These are phyloP conservation scores for Eustoma russellianum DNA, from an alignment of 257 asterid species.

Conservation along the genomic window DNA sequence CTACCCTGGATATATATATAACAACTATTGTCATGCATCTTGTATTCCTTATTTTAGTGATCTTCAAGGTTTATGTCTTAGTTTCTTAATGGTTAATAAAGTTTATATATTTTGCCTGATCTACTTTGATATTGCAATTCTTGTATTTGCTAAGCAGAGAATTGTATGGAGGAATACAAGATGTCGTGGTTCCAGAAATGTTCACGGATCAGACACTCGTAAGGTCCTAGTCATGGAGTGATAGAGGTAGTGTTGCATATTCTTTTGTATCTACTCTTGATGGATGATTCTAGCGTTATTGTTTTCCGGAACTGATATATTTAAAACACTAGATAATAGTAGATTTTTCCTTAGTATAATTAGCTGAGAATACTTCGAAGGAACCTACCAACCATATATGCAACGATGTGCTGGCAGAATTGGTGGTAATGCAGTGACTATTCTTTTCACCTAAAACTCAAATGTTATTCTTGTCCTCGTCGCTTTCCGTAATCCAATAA, in stretches of 20 bases:
- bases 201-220: conserved; percentile 59
- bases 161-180: conserved; percentile 68
- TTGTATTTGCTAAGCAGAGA: conserved; percentile 39
- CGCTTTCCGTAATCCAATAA: background rate
- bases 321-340: too few relatives aligned
- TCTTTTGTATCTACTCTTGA: conserved; percentile 1
- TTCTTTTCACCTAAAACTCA: too few relatives aligned
- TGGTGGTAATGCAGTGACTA: too few relatives aligned
- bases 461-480: background rate
- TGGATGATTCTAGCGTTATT: too few relatives aligned
- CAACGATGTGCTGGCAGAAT: too few relatives aligned
- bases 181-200: conserved; percentile 90
- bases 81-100: background rate
- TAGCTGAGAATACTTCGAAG: too few relatives aligned
- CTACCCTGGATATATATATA: background rate
- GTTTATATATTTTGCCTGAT: background rate
- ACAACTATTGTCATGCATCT: too few relatives aligned
- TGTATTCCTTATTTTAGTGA: too few relatives aligned
- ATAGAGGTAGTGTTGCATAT: conserved; percentile 57
- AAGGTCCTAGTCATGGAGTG: conserved; percentile 90
- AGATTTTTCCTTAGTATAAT: too few relatives aligned
- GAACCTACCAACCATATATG: too few relatives aligned
- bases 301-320: too few relatives aligned
- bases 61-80: background rate
- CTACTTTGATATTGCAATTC: conserved; percentile 4